Base-by-base conservation (phyloP, 2,329 filamentous ascomycete species). In the Chaetothyriales sp. region DNA sequence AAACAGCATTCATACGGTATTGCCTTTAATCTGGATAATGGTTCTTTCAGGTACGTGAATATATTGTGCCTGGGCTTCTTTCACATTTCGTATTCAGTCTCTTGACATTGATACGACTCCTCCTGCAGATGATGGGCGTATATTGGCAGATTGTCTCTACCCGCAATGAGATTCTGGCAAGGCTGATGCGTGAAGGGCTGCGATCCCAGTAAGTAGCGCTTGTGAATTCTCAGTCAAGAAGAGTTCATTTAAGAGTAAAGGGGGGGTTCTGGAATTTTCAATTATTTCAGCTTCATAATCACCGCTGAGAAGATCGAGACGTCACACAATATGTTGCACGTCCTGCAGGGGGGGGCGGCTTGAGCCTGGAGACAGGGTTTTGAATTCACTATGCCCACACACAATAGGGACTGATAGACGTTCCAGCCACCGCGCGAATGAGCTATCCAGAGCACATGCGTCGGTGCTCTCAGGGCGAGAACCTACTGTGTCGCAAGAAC, bases 11-110 rank as follows among this genome's bases (percentile, higher is more conserved):
- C 83, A 0, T 86, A 87, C 59, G 83, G 86, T 61, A 68, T 87
- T 4, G 68, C 86, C 0, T 87, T 86, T 59, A 76, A 80, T 2
- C 67, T 88, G 6, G 82, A 83, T 5, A 83, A 87, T 59, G 71
- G 87, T 1, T 88, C 85, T 63, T 88, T 88, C 61, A 84, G 85
- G 55, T 80, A 87, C 60, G 78, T 87, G 63, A 86, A 88, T 61
- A 83, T 83, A 0, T 88, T 47, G 88, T 88, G 63, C 77, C 95
- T 15, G 89, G 89, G 0, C 88, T n/a, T n/a, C n/a, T n/a, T n/a
- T n/a, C 88, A 85, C 0, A 95, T 92, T 65, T 88, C 86, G 10
- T 95, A 92, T 64, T 89, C 85, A 0, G 73, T 93, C 2, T 95
- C 3, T 60, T 57, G 89, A 89, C 95, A 8, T 87, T 86, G 2